Evolutionary conservation across 2,329 filamentous ascomycete species (phyloP).

Genomic region (Cadophora sp.): DNA sequence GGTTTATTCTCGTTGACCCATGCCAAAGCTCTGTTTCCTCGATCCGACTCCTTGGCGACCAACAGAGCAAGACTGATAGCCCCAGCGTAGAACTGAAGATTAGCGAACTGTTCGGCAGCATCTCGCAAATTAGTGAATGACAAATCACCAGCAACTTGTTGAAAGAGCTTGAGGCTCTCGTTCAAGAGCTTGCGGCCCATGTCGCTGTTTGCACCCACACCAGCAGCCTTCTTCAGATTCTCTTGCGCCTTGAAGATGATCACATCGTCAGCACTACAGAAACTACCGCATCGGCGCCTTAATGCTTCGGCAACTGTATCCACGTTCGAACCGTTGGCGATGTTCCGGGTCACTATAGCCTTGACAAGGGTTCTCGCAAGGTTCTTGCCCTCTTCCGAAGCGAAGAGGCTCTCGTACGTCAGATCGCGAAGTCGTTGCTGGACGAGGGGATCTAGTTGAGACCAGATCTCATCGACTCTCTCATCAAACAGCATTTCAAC

Average conservation of each 20-base stretch:
- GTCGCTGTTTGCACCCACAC: conserved; percentile 77
- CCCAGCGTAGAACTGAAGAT: conserved; percentile 88
- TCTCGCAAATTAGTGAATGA: conserved; percentile 80
- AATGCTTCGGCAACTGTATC: conserved; percentile 97
- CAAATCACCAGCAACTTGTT: conserved; percentile 84
- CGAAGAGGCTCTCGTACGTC: conserved; percentile 89
- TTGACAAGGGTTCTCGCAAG: conserved; percentile 95
- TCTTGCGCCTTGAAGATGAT: conserved; percentile 99
- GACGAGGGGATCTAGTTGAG: conserved; percentile 73
- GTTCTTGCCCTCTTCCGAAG: conserved; percentile 78
- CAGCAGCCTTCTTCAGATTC: conserved; percentile 85
- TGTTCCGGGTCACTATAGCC: conserved; percentile 97
- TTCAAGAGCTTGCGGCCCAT: conserved; percentile 80
- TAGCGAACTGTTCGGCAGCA: conserved; percentile 80
- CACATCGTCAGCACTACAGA: conserved; percentile 96
- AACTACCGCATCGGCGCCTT: conserved; percentile 89
- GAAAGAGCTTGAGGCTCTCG: conserved; percentile 87
- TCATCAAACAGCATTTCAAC: conserved; percentile 95
- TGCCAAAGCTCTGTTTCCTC: conserved; percentile 81
- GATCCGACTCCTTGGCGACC: conserved; percentile 84
- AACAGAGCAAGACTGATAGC: conserved; percentile 86
- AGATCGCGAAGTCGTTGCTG: conserved; percentile 75
- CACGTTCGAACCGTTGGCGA: conserved; percentile 94
- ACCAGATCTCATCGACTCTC: conserved; percentile 85
- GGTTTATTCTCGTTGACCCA: conserved; percentile 89